phyloP scores from a whole-genome alignment of 2,329 filamentous ascomycete species.

The Venturia aucupariae region DNA sequence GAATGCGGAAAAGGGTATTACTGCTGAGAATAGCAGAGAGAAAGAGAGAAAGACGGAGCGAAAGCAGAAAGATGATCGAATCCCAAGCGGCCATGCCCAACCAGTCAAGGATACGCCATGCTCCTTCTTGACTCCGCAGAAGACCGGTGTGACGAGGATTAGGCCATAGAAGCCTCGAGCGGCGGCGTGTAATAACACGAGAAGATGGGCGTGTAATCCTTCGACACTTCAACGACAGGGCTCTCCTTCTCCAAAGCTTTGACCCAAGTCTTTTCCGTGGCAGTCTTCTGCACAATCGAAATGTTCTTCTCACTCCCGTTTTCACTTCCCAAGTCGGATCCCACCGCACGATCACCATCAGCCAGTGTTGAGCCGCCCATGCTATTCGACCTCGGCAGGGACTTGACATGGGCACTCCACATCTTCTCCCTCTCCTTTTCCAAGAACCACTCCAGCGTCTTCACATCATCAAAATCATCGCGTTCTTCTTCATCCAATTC shows the following conservation, averaged over 20 bases:
- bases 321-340: not conserved
- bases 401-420: not conserved
- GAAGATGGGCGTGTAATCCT: not conserved
- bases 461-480: conserved; percentile 8
- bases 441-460: conserved; percentile 5
- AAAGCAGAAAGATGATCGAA: too few relatives aligned
- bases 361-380: not conserved
- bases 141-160: not conserved
- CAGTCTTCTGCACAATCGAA: not conserved
- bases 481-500: conserved; percentile 36
- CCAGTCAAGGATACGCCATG: too few relatives aligned
- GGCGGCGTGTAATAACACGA: conserved; percentile 4
- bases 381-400: not conserved
- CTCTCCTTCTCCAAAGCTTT: not conserved
- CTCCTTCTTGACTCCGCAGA: too few relatives aligned
- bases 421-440: conserved; percentile 7
- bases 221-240: not conserved
- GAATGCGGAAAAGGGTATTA: too few relatives aligned
- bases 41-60: too few relatives aligned
- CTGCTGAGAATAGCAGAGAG: too few relatives aligned
- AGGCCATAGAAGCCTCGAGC: not conserved
- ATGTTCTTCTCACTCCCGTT: not conserved
- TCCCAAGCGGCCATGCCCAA: too few relatives aligned
- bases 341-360: not conserved
- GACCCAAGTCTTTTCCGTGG: not conserved